Conservation (phyloP, 768 basidiomycete species). For the Filobasidium wieringae region DNA sequence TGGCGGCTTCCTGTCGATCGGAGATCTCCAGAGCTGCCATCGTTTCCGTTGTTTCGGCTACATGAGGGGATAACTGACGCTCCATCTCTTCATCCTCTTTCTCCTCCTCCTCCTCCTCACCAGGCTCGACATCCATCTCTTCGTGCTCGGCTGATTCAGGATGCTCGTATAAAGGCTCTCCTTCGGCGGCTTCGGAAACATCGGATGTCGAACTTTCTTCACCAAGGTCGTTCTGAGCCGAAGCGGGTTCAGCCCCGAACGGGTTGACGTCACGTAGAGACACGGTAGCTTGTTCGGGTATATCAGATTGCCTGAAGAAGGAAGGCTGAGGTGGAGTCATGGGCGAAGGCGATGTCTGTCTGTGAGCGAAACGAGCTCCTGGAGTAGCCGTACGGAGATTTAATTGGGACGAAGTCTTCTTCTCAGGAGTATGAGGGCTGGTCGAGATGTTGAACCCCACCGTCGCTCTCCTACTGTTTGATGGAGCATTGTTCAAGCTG, state of each 20-base stretch:
- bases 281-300: background rate
- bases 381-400: background rate
- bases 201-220: background rate
- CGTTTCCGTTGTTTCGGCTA: background rate
- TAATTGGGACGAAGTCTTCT: background rate
- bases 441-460: slow-evolving; percentile 28
- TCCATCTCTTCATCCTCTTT: slow-evolving; percentile 5
- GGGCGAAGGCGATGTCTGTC: background rate
- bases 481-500: slow-evolving; percentile 2
- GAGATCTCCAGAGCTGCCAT: background rate
- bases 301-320: too few relatives aligned
- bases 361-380: background rate
- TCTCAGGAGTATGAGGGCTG: slow-evolving; percentile 23
- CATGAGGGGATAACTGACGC: background rate
- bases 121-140: background rate
- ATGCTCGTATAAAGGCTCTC: too few relatives aligned
- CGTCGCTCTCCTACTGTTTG: slow-evolving; percentile 28
- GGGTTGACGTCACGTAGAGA: background rate
- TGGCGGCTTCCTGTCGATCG: background rate
- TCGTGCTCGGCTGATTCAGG: too few relatives aligned
- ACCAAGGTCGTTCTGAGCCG: background rate
- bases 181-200: background rate
- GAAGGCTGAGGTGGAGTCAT: too few relatives aligned
- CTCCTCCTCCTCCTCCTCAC: background rate
- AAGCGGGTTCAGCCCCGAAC: background rate